phyloP scores from a whole-genome alignment of 1,284 basidiomycete genomes.

The Cystobasidium sp. region DNA sequence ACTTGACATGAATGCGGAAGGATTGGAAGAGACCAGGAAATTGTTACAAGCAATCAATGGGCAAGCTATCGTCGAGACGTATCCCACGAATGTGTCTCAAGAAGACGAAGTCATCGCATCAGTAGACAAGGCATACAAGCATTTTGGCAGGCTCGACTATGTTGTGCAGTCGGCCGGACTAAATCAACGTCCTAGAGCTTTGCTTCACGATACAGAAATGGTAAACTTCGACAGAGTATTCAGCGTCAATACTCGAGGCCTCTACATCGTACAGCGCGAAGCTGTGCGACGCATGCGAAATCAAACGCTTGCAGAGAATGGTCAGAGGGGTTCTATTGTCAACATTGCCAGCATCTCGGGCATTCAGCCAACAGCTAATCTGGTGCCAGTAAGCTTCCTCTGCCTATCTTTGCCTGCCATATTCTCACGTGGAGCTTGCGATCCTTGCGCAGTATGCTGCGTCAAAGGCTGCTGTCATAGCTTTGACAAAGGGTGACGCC shows the following conservation, averaged over 20 bases:
- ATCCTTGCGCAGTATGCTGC: slow-evolving; percentile 16
- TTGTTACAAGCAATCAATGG: slow-evolving; percentile 4
- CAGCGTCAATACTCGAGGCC: slow-evolving; percentile 28
- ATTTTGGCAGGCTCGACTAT: slow-evolving; percentile 25
- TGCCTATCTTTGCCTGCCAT: background rate
- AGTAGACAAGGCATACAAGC: background rate
- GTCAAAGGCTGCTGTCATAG: slow-evolving; percentile 25
- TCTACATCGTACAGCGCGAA: slow-evolving; percentile 28
- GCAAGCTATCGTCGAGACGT: background rate
- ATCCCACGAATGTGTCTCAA: background rate
- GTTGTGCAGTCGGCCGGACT: slow-evolving; percentile 34
- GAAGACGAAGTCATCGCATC: slow-evolving; percentile 17
- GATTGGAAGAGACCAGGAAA: slow-evolving; percentile 18
- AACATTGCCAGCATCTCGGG: slow-evolving; percentile 32
- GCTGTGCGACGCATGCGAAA: slow-evolving; percentile 1
- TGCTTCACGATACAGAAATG: slow-evolving; percentile 32
- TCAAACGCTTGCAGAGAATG: background rate
- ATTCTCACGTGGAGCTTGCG: background rate
- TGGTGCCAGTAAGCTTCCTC: slow-evolving; percentile 14
- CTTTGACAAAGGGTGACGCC: slow-evolving; percentile 17
- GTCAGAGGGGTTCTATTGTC: slow-evolving; percentile 24
- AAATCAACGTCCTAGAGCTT: slow-evolving; percentile 27
- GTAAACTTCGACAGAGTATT: slow-evolving; percentile 29
- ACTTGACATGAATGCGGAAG: slow-evolving; percentile 12
- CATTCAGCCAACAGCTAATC: slow-evolving; percentile 31